Evolutionary conservation across 345 rosid genomes (phyloP).

Genomic region (Eucalyptus curtisii): DNA sequence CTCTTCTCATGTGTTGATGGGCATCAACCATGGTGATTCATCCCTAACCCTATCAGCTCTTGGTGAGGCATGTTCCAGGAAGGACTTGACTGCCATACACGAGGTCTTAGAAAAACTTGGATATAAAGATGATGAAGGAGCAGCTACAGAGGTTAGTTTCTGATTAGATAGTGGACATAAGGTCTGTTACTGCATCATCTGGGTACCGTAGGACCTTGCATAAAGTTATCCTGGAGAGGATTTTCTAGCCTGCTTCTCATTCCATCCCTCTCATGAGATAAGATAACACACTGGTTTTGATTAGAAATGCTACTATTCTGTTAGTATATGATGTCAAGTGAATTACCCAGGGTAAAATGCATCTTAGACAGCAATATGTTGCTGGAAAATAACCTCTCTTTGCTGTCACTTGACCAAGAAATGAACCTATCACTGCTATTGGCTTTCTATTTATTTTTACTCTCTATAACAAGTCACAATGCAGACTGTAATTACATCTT

Average conservation of each 20-base stretch:
- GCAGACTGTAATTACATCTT: not conserved
- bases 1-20: constrained; percentile 85
- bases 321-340: not conserved
- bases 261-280: not conserved
- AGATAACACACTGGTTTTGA: not conserved
- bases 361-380: not conserved
- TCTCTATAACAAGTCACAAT: not conserved
- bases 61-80: constrained; percentile 89
- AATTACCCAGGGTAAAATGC: not conserved
- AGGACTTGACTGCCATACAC: constrained; percentile 74
- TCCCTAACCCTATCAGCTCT: constrained; percentile 47
- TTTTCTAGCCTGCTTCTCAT: not conserved
- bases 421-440: not conserved
- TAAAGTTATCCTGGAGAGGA: not conserved
- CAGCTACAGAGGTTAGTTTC: constrained; percentile 61
- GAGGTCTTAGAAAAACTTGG: constrained; percentile 66
- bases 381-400: not conserved
- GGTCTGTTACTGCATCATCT: not conserved
- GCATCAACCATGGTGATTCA: constrained; percentile 51
- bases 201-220: not conserved
- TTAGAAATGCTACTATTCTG: not conserved
- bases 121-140: constrained; percentile 87
- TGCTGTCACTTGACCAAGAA: not conserved
- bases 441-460: not conserved
- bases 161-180: not conserved